Conservation (phyloP, 371 early-diverging fungal species). For the Fennellomyces sp. region DNA sequence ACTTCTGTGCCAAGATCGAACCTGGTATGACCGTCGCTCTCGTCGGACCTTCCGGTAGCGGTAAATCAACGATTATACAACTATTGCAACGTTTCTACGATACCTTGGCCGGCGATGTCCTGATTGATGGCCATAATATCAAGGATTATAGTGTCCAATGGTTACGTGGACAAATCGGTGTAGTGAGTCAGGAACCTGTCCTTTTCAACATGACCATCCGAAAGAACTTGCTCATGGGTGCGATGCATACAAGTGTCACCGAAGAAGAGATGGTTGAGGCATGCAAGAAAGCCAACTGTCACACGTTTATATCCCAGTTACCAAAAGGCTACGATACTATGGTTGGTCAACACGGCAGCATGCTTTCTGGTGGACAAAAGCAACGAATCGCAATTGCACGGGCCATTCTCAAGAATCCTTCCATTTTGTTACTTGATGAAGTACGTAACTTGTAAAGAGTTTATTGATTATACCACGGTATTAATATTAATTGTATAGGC, state of each 20-base stretch:
- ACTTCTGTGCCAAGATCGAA: conserved; percentile 59
- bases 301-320: conserved; percentile 76
- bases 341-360: conserved; percentile 66
- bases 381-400: conserved; percentile 53
- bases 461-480: too few species aligned
- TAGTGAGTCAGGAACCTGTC: conserved; percentile 90
- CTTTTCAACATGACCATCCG: conserved; percentile 84
- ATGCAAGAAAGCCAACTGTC: conserved; percentile 70
- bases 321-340: conserved; percentile 79
- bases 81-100: conserved; percentile 93
- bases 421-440: conserved; percentile 49
- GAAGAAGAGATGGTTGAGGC: conserved; percentile 60
- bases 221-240: conserved; percentile 79
- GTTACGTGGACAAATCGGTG: conserved; percentile 79
- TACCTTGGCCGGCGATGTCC: conserved; percentile 61
- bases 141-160: conserved; percentile 69
- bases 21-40: conserved; percentile 82
- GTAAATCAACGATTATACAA: conserved; percentile 89
- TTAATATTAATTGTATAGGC: conserved; percentile 46
- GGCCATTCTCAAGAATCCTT: conserved; percentile 46
- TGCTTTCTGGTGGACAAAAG: conserved; percentile 83
- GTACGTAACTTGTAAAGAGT: too few species aligned
- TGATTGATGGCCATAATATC: conserved; percentile 74
- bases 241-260: conserved; percentile 23
- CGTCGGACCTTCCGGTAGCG: conserved; percentile 87